Evolutionary conservation across 495 filamentous ascomycete species (phyloP), one percentile per base, ranked within the genome.

Genomic region (Penicillium bovifimosum): DNA sequence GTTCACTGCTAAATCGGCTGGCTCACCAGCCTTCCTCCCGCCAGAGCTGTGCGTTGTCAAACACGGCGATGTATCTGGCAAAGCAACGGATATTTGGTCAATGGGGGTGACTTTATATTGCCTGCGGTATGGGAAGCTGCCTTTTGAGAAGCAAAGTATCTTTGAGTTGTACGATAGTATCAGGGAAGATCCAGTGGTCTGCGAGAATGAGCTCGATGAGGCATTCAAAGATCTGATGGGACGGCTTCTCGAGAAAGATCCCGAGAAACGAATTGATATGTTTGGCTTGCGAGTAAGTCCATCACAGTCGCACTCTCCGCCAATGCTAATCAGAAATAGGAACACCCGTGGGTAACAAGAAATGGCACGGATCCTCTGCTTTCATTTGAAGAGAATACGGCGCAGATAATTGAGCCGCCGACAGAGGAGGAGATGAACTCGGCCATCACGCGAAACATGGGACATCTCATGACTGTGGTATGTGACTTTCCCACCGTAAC

Each of bases 71-170:
- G 84, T 97, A 1, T 88, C 86, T 3, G 93, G 93, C 18, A 88
- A 81, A 61, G 90, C 93, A 3, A 90, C 90, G 6, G 93, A 98
- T 71, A 87, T 97, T 27, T 98, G 93, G 93, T 96, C 95, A 0
- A 98, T 98, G 95, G 93, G 93, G 7, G 86, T 96, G 2, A 92
- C 91, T 1, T 71, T 98, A 10, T 97, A 95, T 63, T 98, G 93
- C 65, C 77, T 98, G 17, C 80, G 87, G 36, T 98, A 93, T 66
- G 93, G 93, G 11, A 75, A 70, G 36, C 80, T 98, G 39, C 93
- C 93, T 0, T 98, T 96, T 59, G 86, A 87, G 55, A 78, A 86
- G 47, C 69, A 77, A 9, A 84, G 81, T 28, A 82, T 96, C 32
- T 73, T 97, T 35, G 91, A 95, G 24, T 79, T 97, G 45, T 97